Conservation (phyloP, 2,329 filamentous ascomycete species). For the Graphiopsis chlorocephala region DNA sequence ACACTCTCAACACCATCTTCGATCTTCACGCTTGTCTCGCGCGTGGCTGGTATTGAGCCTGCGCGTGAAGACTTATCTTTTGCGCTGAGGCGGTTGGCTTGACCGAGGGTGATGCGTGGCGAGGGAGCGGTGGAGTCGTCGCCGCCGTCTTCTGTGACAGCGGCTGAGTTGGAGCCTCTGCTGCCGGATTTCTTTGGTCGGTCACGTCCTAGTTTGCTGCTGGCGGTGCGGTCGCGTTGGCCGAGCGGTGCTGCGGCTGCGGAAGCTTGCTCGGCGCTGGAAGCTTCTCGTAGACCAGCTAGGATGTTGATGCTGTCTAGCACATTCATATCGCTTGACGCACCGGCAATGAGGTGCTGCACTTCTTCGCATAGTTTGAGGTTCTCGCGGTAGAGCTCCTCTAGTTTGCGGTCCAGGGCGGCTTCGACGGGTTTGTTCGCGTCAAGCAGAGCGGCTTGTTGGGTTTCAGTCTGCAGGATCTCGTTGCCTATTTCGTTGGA, state of each 20-base stretch:
- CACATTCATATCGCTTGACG: constrained; percentile 42
- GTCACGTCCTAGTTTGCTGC: constrained; percentile 27
- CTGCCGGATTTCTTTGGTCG: constrained; percentile 26
- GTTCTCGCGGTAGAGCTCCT: constrained; percentile 47
- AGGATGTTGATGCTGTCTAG: constrained; percentile 46
- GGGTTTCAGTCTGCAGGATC: constrained; percentile 36
- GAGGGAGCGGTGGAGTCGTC: constrained; percentile 35
- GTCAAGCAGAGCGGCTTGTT: constrained; percentile 34
- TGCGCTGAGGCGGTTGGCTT: constrained; percentile 25
- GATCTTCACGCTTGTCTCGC: constrained; percentile 51
- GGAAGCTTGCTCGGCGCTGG: constrained; percentile 37
- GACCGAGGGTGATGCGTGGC: constrained; percentile 29
- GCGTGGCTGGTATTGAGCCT: constrained; percentile 44
- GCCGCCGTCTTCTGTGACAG: constrained; percentile 28
- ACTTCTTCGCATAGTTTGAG: constrained; percentile 49
- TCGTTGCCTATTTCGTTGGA: constrained; percentile 36
- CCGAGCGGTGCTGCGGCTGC: constrained; percentile 35
- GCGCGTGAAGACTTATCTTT: constrained; percentile 39
- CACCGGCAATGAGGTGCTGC: constrained; percentile 42
- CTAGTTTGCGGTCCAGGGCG: constrained; percentile 45
- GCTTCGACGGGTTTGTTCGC: constrained; percentile 31
- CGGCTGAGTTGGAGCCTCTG: constrained; percentile 23
- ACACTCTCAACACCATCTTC: constrained; percentile 47
- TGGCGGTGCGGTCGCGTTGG: constrained; percentile 24
- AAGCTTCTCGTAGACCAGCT: constrained; percentile 46